These are phyloP conservation scores for Sutorius australiensis DNA, from an alignment of 768 basidiomycete species.

Conservation along the genomic window DNA sequence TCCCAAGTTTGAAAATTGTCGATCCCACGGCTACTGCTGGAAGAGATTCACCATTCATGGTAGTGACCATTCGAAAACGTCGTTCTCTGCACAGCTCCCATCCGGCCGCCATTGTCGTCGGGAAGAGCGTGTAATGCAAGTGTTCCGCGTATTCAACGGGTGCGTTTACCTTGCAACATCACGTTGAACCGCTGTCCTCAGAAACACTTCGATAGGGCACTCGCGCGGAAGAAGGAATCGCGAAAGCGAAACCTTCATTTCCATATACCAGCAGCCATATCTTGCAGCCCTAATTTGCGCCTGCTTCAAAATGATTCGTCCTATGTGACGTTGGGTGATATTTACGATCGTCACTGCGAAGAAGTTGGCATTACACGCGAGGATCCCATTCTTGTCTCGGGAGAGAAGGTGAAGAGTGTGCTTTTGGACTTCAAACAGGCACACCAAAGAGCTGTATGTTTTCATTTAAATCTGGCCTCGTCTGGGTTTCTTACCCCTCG, in stretches of 20 bases:
- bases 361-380: slow-evolving; percentile 73
- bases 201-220: slow-evolving; percentile 48
- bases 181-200: background rate
- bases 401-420: slow-evolving; percentile 77
- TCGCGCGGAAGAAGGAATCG: slow-evolving; percentile 86
- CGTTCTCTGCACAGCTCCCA: slow-evolving; percentile 90
- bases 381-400: slow-evolving; percentile 81
- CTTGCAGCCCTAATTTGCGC: slow-evolving; percentile 78
- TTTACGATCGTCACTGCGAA: slow-evolving; percentile 88
- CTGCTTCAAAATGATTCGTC: slow-evolving; percentile 90
- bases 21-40: slow-evolving; percentile 83
- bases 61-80: slow-evolving; percentile 81
- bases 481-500: background rate
- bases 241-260: slow-evolving; percentile 89
- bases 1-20: slow-evolving; percentile 85
- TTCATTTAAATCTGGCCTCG: background rate
- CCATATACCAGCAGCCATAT: slow-evolving; percentile 85
- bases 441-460: slow-evolving; percentile 38
- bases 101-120: slow-evolving; percentile 80
- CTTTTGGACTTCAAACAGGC: slow-evolving; percentile 55
- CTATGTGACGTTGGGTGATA: slow-evolving; percentile 86
- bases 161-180: slow-evolving; percentile 32
- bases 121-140: slow-evolving; percentile 88
- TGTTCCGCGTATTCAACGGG: slow-evolving; percentile 95
- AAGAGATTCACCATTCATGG: slow-evolving; percentile 89